Evolutionary conservation across 441 rosid genomes (phyloP).

Genomic region (Populus tomentosa): DNA sequence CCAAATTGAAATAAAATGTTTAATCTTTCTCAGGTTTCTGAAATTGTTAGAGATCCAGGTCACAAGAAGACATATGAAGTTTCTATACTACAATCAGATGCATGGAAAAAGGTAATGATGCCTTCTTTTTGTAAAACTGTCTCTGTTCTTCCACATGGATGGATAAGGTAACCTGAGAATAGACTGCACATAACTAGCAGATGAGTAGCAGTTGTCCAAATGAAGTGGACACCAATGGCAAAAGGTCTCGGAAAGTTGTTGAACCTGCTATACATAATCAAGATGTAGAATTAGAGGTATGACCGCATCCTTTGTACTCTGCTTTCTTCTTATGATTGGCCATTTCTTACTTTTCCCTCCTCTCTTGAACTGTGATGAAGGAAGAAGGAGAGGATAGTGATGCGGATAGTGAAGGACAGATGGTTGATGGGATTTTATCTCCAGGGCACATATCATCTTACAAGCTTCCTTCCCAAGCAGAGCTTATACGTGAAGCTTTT

Average conservation of each 20-base stretch:
- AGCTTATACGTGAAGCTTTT: slow-evolving; percentile 78
- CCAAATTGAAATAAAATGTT: slow-evolving; percentile 5
- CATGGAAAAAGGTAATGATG: slow-evolving; percentile 67
- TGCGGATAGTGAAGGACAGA: slow-evolving; percentile 59
- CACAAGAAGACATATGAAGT: slow-evolving; percentile 77
- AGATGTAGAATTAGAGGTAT: slow-evolving; percentile 47
- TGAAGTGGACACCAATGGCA: slow-evolving; percentile 23
- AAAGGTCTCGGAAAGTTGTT: slow-evolving; percentile 29
- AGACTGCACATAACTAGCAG: slow-evolving; percentile 32
- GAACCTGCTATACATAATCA: slow-evolving; percentile 27
- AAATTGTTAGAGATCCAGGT: slow-evolving; percentile 40
- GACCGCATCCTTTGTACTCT: neutral
- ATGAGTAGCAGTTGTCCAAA: slow-evolving; percentile 32
- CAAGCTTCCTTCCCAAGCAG: slow-evolving; percentile 86
- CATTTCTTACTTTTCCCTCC: slow-evolving; percentile 2
- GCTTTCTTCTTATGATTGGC: slow-evolving; percentile 7
- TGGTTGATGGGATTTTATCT: slow-evolving; percentile 77
- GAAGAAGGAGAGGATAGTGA: slow-evolving; percentile 53
- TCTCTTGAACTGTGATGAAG: slow-evolving; percentile 26
- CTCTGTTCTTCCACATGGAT: slow-evolving; percentile 2
- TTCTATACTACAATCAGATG: slow-evolving; percentile 63
- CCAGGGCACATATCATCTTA: slow-evolving; percentile 44
- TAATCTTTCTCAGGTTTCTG: slow-evolving; percentile 42
- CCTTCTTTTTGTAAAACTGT: neutral
- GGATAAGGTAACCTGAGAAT: slow-evolving; percentile 8